A percentile compares a stretch with the other conserved stretches of the same genome.
Evolutionary conservation across 140 eudicot species (phyloP).

Genomic region (Eryngium alpinum): DNA sequence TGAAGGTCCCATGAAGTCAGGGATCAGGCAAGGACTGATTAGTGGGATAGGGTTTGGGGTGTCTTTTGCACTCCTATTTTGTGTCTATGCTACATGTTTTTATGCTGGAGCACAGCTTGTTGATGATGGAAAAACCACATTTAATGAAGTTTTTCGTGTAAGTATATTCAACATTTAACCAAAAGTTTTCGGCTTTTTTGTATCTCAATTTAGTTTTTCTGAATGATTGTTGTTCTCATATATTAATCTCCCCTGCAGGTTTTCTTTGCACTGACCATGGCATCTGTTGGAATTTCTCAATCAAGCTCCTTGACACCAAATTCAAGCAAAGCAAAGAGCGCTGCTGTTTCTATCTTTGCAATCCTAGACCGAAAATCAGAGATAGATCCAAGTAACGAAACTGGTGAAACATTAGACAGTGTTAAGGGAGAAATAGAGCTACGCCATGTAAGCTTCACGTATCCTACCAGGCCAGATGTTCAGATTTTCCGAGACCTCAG

Average conservation of each 20-base stretch:
- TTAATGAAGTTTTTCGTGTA: constrained; percentile 56
- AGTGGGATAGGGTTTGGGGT: constrained; percentile 86
- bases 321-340: constrained; percentile 67
- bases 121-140: constrained; percentile 54
- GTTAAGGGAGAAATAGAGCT: constrained; percentile 82
- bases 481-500: constrained; percentile 66
- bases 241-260: constrained; percentile 34
- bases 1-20: constrained; percentile 64
- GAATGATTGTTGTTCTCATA: background rate
- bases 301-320: constrained; percentile 84
- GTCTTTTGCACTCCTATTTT: constrained; percentile 53
- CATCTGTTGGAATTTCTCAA: constrained; percentile 73
- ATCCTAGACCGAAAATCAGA: constrained; percentile 66
- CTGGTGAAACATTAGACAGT: constrained; percentile 47
- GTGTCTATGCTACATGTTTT: constrained; percentile 62
- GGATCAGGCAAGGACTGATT: constrained; percentile 70
- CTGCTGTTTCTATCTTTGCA: constrained; percentile 68
- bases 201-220: background rate
- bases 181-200: background rate
- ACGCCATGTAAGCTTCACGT: constrained; percentile 60
- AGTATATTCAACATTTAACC: constrained; percentile 5
- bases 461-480: constrained; percentile 80
- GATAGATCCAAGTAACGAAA: constrained; percentile 79
- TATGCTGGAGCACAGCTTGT: constrained; percentile 87
- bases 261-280: constrained; percentile 83